Evolutionary conservation across 2,329 filamentous ascomycete genomes (phyloP).

Genomic region (Stagonosporopsis rhizophila): DNA sequence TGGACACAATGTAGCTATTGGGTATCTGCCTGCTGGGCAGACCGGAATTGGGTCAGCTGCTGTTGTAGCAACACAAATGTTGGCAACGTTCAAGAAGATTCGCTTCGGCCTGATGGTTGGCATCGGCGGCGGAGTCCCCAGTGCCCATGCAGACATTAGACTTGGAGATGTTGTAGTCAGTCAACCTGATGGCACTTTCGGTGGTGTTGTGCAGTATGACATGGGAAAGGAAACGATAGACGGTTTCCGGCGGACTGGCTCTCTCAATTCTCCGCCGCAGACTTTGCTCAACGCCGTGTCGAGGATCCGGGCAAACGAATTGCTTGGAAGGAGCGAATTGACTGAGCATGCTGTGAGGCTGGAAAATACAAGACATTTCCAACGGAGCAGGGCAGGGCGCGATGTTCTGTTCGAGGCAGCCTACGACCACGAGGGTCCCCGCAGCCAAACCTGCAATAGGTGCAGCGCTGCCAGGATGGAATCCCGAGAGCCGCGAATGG

Average conservation of each 20-base stretch:
- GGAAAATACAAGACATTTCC: background rate
- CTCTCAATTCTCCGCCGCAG: conserved; percentile 19
- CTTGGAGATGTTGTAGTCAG: no score
- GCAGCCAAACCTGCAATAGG: no score
- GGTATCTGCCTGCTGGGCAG: conserved; percentile 27
- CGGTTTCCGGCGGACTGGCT: conserved; percentile 14
- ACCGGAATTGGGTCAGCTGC: conserved; percentile 47
- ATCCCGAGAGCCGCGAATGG: no score
- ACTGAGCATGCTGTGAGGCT: background rate
- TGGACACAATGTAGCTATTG: conserved; percentile 42
- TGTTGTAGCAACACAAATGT: conserved; percentile 41
- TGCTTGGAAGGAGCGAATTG: background rate
- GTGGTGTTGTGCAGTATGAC: no score
- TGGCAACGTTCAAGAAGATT: conserved; percentile 42
- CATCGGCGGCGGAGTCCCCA: no score
- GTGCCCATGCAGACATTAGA: no score
- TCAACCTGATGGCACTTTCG: no score
- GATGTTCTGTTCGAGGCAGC: conserved; percentile 10
- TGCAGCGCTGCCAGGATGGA: no score
- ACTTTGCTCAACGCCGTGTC: conserved; percentile 20
- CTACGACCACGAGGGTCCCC: conserved; percentile 7
- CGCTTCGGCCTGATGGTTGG: conserved; percentile 5
- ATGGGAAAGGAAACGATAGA: no score
- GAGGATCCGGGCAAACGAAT: conserved; percentile 6
- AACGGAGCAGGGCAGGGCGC: background rate